phyloP scores from a whole-genome alignment of 768 basidiomycete species.

The Cyclocybe cylindracea region DNA sequence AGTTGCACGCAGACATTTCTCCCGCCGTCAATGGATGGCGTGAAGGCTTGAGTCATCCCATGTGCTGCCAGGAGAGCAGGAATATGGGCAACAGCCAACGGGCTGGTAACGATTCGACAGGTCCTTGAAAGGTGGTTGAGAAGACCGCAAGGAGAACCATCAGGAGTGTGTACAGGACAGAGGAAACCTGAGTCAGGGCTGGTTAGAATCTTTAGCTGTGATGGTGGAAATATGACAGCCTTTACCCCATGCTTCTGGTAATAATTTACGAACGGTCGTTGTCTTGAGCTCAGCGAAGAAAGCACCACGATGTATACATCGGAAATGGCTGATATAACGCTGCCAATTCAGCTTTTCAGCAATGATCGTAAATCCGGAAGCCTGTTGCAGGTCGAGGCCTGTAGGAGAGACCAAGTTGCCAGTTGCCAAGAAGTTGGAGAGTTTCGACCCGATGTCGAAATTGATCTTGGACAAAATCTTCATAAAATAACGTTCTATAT shows the following conservation, averaged over 20 bases:
- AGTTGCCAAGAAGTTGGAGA: constrained; percentile 95
- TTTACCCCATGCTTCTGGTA: constrained; percentile 97
- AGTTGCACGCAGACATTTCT: constrained; percentile 88
- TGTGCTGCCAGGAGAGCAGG: constrained; percentile 80
- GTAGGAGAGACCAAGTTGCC: constrained; percentile 94
- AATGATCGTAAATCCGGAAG: constrained; percentile 98
- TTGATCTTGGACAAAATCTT: constrained; percentile 77
- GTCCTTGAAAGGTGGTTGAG: constrained; percentile 95
- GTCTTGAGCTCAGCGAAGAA: constrained; percentile 99
- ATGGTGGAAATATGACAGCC: constrained; percentile 11
- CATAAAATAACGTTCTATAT: constrained; percentile 75
- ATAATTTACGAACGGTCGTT: constrained; percentile 92
- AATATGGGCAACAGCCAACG: constrained; percentile 75
- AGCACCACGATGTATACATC: constrained; percentile 97
- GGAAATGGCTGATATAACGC: constrained; percentile 97
- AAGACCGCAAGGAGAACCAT: constrained; percentile 96
- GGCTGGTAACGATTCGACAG: constrained; percentile 85
- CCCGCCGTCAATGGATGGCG: constrained; percentile 77
- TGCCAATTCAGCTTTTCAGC: constrained; percentile 99
- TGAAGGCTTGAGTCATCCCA: constrained; percentile 93
- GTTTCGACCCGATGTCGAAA: constrained; percentile 87
- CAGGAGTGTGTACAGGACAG: constrained; percentile 98
- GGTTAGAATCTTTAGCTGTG: neutral
- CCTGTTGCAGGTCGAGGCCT: constrained; percentile 95
- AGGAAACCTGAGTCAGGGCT: constrained; percentile 69